phyloP scores from a whole-genome alignment of 768 basidiomycete genomes.

The Xanthoconium stramineum region DNA sequence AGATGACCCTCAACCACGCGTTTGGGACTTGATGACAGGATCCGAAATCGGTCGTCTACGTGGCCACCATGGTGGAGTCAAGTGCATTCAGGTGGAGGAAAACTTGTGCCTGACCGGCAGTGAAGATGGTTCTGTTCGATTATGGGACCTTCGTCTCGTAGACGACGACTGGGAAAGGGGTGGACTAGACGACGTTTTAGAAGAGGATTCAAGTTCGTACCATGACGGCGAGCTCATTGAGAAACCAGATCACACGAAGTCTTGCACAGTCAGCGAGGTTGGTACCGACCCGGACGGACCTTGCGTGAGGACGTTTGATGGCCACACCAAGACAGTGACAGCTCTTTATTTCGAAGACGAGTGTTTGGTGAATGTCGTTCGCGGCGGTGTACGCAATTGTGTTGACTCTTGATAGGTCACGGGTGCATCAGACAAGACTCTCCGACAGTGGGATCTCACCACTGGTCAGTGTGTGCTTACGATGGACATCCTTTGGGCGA shows the following conservation, averaged over 20 bases:
- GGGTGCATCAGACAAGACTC: slow-evolving; percentile 95
- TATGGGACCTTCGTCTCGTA: slow-evolving; percentile 90
- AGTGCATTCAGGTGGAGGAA: slow-evolving; percentile 91
- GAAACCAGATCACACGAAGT: slow-evolving; percentile 40
- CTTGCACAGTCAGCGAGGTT: slow-evolving; percentile 36
- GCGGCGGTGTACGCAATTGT: slow-evolving; percentile 1
- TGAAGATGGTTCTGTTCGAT: slow-evolving; percentile 75
- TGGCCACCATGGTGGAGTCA: slow-evolving; percentile 80
- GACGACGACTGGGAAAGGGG: slow-evolving; percentile 64
- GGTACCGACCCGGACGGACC: slow-evolving; percentile 43
- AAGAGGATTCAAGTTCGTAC: slow-evolving; percentile 49
- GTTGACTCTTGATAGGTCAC: slow-evolving; percentile 65
- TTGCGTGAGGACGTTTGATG: slow-evolving; percentile 77
- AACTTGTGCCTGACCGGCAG: slow-evolving; percentile 88
- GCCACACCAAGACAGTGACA: slow-evolving; percentile 91
- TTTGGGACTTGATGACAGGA: slow-evolving; percentile 94
- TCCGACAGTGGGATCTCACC: slow-evolving; percentile 96
- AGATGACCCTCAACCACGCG: slow-evolving; percentile 81
- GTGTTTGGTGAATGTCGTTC: slow-evolving; percentile 62
- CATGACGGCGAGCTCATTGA: slow-evolving; percentile 38
- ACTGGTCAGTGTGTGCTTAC: slow-evolving; percentile 99
- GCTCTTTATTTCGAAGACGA: slow-evolving; percentile 94
- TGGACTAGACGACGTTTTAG: slow-evolving; percentile 59
- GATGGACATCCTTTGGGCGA: slow-evolving; percentile 99
- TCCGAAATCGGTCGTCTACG: slow-evolving; percentile 80